Evolutionary conservation across 106 monocot genomes (phyloP).

Genomic region (Dendrobium nobile): DNA sequence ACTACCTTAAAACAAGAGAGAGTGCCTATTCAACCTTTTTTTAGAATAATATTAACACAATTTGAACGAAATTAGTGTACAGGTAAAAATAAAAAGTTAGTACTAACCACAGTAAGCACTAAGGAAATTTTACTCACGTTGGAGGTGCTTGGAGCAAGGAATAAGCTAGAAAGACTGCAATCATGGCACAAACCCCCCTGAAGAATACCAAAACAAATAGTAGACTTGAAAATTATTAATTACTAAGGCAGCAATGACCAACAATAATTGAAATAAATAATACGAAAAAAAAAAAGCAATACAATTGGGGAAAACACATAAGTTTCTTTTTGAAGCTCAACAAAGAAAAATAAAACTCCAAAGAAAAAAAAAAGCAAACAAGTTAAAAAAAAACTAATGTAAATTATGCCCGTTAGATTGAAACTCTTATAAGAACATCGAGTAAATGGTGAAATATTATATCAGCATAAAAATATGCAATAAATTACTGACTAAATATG

Average conservation of each 20-base stretch:
- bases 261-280: too few species aligned
- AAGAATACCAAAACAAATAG: slow-evolving; percentile 5
- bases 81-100: too few species aligned
- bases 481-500: background rate
- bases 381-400: background rate
- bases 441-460: background rate
- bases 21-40: too few species aligned
- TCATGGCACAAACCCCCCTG: slow-evolving; percentile 93
- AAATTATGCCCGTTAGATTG: background rate
- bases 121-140: slow-evolving; percentile 55
- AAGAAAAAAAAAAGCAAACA: background rate
- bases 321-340: too few species aligned
- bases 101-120: background rate
- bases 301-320: too few species aligned
- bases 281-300: too few species aligned
- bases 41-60: too few species aligned
- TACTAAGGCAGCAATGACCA: background rate
- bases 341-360: too few species aligned
- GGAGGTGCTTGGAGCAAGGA: slow-evolving; percentile 97
- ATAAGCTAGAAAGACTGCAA: slow-evolving; percentile 85
- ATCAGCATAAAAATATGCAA: background rate
- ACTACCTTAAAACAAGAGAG: background rate
- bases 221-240: background rate
- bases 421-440: background rate
- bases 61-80: background rate